A percentile compares a stretch with the other conserved stretches of the same genome.
Evolutionary conservation across 257 asterid genomes (phyloP).

Genomic region (Vinca minor): DNA sequence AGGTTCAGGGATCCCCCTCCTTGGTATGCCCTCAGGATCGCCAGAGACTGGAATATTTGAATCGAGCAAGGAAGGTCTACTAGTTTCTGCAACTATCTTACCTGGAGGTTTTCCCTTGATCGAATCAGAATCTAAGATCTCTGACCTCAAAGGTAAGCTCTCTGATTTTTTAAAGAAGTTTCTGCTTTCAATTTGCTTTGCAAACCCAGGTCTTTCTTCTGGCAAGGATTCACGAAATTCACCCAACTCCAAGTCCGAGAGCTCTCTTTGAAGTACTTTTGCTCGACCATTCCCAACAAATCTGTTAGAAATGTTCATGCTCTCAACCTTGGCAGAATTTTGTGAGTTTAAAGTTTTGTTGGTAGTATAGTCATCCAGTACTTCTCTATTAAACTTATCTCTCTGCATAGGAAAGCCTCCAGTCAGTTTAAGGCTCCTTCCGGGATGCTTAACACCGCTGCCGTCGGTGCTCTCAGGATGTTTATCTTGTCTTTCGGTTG

Average conservation of each 20-base stretch:
- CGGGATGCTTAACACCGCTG: constrained; percentile 40
- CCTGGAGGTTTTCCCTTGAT: constrained; percentile 41
- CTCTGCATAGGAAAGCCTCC: constrained; percentile 38
- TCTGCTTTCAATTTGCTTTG: constrained; percentile 50
- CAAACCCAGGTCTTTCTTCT: constrained; percentile 43
- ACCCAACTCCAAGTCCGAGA: constrained; percentile 85
- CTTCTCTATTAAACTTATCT: constrained; percentile 29
- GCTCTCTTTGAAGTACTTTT: constrained; percentile 56
- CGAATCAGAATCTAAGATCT: constrained; percentile 49
- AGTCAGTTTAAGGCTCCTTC: constrained; percentile 35
- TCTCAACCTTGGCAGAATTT: constrained; percentile 46
- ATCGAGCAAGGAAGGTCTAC: constrained; percentile 43
- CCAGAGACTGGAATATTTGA: constrained; percentile 32
- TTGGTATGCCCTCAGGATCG: constrained; percentile 40
- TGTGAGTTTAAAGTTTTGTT: constrained; percentile 26
- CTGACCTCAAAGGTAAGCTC: constrained; percentile 39
- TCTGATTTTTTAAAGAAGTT: constrained; percentile 46
- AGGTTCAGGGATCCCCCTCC: constrained; percentile 44
- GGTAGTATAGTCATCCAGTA: constrained; percentile 31
- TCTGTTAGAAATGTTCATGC: constrained; percentile 28
- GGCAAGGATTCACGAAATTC: constrained; percentile 71
- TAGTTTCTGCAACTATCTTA: constrained; percentile 38
- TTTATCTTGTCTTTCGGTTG: constrained; percentile 48
- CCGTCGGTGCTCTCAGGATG: constrained; percentile 37
- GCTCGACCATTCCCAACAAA: constrained; percentile 49